Base-by-base conservation (phyloP, 108 stramenopile species). In the Nannochloropsis salina region DNA sequence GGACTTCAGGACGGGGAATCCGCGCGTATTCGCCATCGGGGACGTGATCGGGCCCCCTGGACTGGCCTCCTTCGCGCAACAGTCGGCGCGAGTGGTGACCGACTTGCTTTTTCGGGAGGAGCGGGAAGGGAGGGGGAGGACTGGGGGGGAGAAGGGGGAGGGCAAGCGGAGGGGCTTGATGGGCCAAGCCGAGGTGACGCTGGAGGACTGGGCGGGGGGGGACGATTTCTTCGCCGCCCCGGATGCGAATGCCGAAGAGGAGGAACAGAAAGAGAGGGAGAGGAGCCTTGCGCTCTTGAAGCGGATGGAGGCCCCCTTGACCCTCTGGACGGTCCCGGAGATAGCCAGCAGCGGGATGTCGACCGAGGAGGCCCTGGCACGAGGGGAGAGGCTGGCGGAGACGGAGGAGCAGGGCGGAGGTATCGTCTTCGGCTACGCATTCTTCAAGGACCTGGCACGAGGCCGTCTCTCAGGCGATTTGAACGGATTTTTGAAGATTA, bases 281-380 rank as follows among this genome's bases (percentile, higher is more conserved):
- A 51, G 15, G 15, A 51, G 47, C 15, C 15, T 51, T 10, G 47
- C 47, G 47, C 15, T 51, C 10, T 51, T 51, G 47, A 51, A 51
- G 47, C 47, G 44, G 41, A 42, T 74, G 20, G 84, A 42, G 81
- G 84, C 88, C 20, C 88, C 88, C 43, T 81, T 85, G 9, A 89
- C 88, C 20, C 85, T 89, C 42, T 89, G 88, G 88, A 89, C 88
- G 9, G 74, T 89, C 41, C 88, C 88, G 10, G 88, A 89, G 82
- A 89, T 89, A 15, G n/a, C 85, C 1, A 81, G 82, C 45, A 84
- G 85, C 6, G 88, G 88, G 43, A 44, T 89, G 41, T 81, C 85
- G 42, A 81, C 80, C 80, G 88, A 89, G 85, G 45, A 85, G 82
- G 84, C 81, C 43, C 43, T 79, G 41, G 80, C 42, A 9, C 11